Evolutionary conservation across 2,329 filamentous ascomycete genomes (phyloP), one percentile per base, ranked within the genome.

Genomic region (Beauveria sp.): DNA sequence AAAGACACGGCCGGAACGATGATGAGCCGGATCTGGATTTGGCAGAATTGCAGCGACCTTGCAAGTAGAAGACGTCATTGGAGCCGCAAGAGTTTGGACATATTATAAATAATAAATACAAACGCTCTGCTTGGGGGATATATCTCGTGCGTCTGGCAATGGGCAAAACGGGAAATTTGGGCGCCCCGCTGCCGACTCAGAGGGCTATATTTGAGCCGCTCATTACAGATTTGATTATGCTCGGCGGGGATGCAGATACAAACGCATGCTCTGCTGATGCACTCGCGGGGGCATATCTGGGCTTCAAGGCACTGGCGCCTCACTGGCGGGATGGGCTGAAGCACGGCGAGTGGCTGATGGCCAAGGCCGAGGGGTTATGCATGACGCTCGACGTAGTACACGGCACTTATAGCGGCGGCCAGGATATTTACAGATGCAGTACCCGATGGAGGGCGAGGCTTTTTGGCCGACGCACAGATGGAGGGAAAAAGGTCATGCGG

Each of bases 251-350:
- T 63, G 79, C 80, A 3, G 80, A 83, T 63, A 83, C 80, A 0
- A 83, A 83, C 62, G 80, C 79, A 7, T 80, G 78, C 50, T 79
- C 79, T 58, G 79, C 80, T 0, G 80, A 80, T 0, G 78, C 79
- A 0, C 68, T 83, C 0, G 64, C 83, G 0, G 81, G 81, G 0
- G 75, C 73, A 0, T 77, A 76, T 46, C 65, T 82, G 1, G 80
- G 80, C 16, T 79, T 66, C 46, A 73, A 71, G 46, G 69, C 70
- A 1, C 68, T 83, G 4, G 79, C 80, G 0, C 65, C 71, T 0
- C 76, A 81, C 62, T 83, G 80, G 81, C 73, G 75, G 56, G 70
- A 77, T 57, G 80, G 80, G 0, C 70, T 83, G 26, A 67, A 65
- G 14, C 72, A 81, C 60, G 74, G 72, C 2, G 67, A 73, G 12